Conservation (phyloP, 2,329 filamentous ascomycete species). For the Exophiala viscosa region DNA sequence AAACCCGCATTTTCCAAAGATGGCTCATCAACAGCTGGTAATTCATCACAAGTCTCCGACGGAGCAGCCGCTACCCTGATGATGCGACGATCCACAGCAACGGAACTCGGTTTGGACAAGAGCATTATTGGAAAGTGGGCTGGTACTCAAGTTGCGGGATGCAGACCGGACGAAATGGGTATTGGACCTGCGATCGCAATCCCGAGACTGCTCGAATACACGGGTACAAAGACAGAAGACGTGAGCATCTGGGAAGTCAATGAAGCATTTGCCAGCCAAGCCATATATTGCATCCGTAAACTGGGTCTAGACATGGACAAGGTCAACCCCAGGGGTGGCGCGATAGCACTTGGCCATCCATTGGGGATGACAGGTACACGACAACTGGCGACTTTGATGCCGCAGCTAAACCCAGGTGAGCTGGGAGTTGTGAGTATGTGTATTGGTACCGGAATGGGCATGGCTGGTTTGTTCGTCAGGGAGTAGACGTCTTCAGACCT, state of each 20-base stretch:
- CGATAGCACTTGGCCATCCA: slow-evolving; percentile 90
- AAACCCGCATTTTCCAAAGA: slow-evolving; percentile 79
- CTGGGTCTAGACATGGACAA: slow-evolving; percentile 55
- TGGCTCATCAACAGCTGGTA: slow-evolving; percentile 79
- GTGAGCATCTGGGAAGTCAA: slow-evolving; percentile 91
- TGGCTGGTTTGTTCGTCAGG: slow-evolving; percentile 64
- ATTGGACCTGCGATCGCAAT: slow-evolving; percentile 83
- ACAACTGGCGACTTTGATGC: slow-evolving; percentile 71
- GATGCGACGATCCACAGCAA: slow-evolving; percentile 78
- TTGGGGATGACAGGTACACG: slow-evolving; percentile 83
- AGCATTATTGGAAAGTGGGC: slow-evolving; percentile 81
- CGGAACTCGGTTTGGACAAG: slow-evolving; percentile 63
- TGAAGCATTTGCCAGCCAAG: slow-evolving; percentile 67
- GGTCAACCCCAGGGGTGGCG: slow-evolving; percentile 89
- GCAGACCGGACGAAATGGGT: slow-evolving; percentile 89
- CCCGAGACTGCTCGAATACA: slow-evolving; percentile 69
- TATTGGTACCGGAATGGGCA: slow-evolving; percentile 76
- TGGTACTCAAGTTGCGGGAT: slow-evolving; percentile 70
- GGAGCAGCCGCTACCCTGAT: slow-evolving; percentile 79
- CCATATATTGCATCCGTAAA: slow-evolving; percentile 66
- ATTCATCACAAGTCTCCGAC: slow-evolving; percentile 79
- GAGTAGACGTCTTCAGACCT: slow-evolving; percentile 45
- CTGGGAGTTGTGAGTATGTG: slow-evolving; percentile 91
- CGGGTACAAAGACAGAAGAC: slow-evolving; percentile 64
- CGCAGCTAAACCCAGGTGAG: slow-evolving; percentile 65